These are phyloP conservation scores for Kluyveromyces aestuarii DNA, from an alignment of 805 yeast genomes.

Conservation along the genomic window DNA sequence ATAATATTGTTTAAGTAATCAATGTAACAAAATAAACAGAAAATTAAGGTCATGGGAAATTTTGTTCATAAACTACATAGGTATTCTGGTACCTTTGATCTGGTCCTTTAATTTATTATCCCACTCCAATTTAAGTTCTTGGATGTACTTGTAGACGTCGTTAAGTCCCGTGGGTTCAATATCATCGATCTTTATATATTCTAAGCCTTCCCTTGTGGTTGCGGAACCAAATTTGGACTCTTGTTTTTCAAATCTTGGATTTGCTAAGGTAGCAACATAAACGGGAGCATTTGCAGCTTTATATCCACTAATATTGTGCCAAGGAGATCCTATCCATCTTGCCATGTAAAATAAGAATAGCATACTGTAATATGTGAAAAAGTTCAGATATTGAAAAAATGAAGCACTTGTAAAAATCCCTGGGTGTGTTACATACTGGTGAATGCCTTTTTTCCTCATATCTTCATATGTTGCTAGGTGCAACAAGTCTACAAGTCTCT, in stretches of 20 bases:
- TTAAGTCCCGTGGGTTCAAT: conserved; percentile 56
- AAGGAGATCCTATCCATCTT: conserved; percentile 70
- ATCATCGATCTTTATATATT: conserved; percentile 45
- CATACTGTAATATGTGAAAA: conserved; percentile 83
- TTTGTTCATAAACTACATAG: conserved; percentile 1
- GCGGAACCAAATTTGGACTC: conserved; percentile 67
- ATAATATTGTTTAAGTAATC: too few relatives aligned
- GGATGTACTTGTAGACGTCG: conserved; percentile 59
- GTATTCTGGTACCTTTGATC: conserved; percentile 42
- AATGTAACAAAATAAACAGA: too few relatives aligned
- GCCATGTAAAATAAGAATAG: conserved; percentile 73
- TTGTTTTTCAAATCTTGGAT: conserved; percentile 38
- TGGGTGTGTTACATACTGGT: conserved; percentile 80
- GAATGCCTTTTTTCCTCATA: conserved; percentile 45
- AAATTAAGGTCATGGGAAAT: too few relatives aligned
- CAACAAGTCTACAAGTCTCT: conserved; percentile 72
- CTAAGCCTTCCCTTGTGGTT: conserved; percentile 52
- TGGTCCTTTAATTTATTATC: conserved; percentile 66
- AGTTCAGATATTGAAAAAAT: conserved; percentile 64
- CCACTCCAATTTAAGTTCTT: conserved; percentile 56
- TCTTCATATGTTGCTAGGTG: conserved; percentile 61
- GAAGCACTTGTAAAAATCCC: conserved; percentile 86
- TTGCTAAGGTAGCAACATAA: conserved; percentile 48
- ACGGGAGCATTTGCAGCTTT: conserved; percentile 84
- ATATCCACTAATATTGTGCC: conserved; percentile 86